Evolutionary conservation across 495 filamentous ascomycete genomes (phyloP), one percentile per base, ranked within the genome.

Genomic region (Stereocaulon alpinum): DNA sequence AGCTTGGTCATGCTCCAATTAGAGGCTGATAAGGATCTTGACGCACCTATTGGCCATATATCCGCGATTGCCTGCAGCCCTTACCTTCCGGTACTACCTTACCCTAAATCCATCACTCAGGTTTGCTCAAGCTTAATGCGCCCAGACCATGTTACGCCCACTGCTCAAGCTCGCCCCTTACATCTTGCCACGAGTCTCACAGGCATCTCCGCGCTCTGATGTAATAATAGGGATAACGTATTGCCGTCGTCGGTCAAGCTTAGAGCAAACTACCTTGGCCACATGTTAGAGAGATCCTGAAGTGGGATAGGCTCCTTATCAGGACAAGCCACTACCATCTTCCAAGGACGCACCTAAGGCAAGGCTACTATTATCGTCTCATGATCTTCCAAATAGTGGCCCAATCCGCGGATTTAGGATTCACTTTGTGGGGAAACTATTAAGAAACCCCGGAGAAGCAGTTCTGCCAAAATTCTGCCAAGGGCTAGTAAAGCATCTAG

Each of bases 351-450:
- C 40, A 18, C 40, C 49, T 12, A 43, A 27, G 10, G 4, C 34
- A 53, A 14, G 30, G 10, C 22, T 60, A 45, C 45, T 47, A 22
- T 12, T 24, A 1, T 15, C 24, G n/a, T 45, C 24, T 29, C 27
- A 27, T 27, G 53, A 61, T 50, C 53, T 42, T 37, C 62, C 44
- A 47, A 15, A 48, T 10, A 20, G 17, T 64, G 56, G 12, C 58
- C 62, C 4, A 53, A 60, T 65, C 63, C 63, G 63, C 63, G 63
- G 63, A 65, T 56, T 60, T 65, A 43, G 58, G 49, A 27, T 47
- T 52, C 47, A 44, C 29, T 10, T 37, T 20, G 55, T 24, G 3
- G 20, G 27, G 3, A 27, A 11, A 50, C 43, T 37, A 9, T 4
- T 44, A 27, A 12, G 32, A 45, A 57, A 40, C 24, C 51, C 60